Base-by-base conservation (phyloP, 306 rosid species). In the Senna tora region DNA sequence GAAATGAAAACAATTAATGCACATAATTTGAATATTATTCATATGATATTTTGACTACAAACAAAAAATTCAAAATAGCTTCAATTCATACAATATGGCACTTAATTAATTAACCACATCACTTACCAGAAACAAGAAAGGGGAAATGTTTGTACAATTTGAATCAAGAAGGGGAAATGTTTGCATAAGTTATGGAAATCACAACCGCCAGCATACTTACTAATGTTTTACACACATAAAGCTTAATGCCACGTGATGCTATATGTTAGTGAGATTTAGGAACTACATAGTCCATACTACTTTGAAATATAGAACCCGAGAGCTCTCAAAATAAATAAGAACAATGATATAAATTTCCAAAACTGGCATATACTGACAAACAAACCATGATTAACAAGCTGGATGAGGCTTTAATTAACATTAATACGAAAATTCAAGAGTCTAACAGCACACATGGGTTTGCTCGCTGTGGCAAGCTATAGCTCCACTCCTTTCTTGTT, bases 181-280 rank as follows among this genome's bases (percentile, higher is more conserved):
- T 39, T 5, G 32, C 45, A 5, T 10, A 38, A 32, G 67, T 1
- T 60, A n/a, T 2, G 42, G 12, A 17, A 4, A n/a, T 59, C 4
- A 13, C 19, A 10, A 12, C 28, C 32, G 5, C 21, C 38, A n/a
- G 67, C 49, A 17, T 7, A 19, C 25, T 38, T 17, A 2, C 66
- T 32, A n/a, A 5, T 0, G 16, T 2, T 30, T 19, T 30, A 36
- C 9, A 61, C 20, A 5, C n/a, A 41, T 10, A 71, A 55, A 70
- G 17, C 33, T 10, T 32, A 22, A 73, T 62, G 64, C 52, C 20
- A 47, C 25, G 50, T 6, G 58, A 16, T 58, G 46, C 38, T 7
- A 59, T 53, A 16, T 9, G 51, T 21, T 43, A 39, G 77, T 17
- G 58, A 33, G 53, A 60, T 21, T 28, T 5, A 43, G 39, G 60